These are phyloP conservation scores for Colletotrichum viniferum DNA, from an alignment of 2,329 filamentous ascomycete species.

Conservation along the genomic window DNA sequence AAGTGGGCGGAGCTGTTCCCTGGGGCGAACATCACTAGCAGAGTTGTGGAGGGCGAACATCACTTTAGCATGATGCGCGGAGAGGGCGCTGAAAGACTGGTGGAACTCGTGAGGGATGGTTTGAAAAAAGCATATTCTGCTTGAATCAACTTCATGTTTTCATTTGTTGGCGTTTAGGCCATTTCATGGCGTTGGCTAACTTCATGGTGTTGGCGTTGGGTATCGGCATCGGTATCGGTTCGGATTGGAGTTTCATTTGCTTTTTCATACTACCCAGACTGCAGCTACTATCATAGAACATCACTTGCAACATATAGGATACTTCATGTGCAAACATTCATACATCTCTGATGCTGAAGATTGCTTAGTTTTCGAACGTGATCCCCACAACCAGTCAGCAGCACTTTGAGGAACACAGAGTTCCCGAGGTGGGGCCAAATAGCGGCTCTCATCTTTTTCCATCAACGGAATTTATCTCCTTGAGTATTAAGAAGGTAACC, in stretches of 20 bases:
- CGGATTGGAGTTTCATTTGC: neutral
- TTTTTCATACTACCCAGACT: neutral
- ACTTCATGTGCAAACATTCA: neutral
- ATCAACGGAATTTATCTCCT: no score
- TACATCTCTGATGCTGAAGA: neutral
- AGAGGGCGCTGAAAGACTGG: constrained; percentile 28
- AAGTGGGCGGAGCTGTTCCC: constrained; percentile 71
- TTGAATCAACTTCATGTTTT: neutral
- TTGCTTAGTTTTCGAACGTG: neutral
- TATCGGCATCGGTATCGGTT: neutral
- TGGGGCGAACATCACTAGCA: constrained; percentile 62
- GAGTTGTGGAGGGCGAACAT: constrained; percentile 69
- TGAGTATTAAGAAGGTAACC: no score
- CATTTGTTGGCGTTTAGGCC: neutral
- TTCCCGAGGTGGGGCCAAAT: neutral
- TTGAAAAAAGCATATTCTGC: neutral
- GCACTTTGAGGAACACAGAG: no score
- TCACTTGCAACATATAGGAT: neutral
- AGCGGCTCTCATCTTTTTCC: neutral
- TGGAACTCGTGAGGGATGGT: neutral
- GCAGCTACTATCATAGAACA: neutral
- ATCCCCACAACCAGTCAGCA: no score
- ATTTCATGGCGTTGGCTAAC: neutral
- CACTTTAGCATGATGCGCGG: constrained; percentile 83
- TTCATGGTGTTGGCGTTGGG: neutral